Evolutionary conservation across 441 rosid species (phyloP).

Genomic region (Gossypium davidsonii): DNA sequence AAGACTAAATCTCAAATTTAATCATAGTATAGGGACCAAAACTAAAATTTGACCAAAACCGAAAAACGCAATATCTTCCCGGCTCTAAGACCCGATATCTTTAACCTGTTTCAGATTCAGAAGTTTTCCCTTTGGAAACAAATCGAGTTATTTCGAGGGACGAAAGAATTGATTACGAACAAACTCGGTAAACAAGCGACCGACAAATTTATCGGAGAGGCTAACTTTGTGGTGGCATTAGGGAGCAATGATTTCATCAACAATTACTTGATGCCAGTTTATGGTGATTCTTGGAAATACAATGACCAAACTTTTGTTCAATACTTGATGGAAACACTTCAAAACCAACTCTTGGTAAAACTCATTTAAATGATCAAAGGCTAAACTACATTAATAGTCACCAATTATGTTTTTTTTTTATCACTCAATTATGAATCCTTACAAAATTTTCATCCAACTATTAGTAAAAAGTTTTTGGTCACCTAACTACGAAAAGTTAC

Average conservation of each 20-base stretch:
- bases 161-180: slow-evolving; percentile 41
- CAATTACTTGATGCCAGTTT: slow-evolving; percentile 85
- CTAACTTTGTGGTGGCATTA: slow-evolving; percentile 69
- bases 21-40: no score
- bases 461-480: no score
- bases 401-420: no score
- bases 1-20: no score
- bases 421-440: no score
- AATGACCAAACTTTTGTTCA: slow-evolving; percentile 49
- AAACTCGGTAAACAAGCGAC: slow-evolving; percentile 49
- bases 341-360: slow-evolving; percentile 49
- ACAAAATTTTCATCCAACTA: no score
- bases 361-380: no score
- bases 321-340: slow-evolving; percentile 74
- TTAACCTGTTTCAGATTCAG: slow-evolving; percentile 53
- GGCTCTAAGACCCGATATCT: not conserved
- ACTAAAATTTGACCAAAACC: no score
- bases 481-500: no score
- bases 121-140: slow-evolving; percentile 66
- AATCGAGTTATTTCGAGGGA: slow-evolving; percentile 66
- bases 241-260: slow-evolving; percentile 98
- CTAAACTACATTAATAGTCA: no score
- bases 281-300: slow-evolving; percentile 16
- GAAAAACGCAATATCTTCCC: not conserved
- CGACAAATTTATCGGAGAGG: slow-evolving; percentile 48